These are phyloP conservation scores for Rusavskia elegans DNA, from an alignment of 495 filamentous ascomycete species.

Conservation along the genomic window DNA sequence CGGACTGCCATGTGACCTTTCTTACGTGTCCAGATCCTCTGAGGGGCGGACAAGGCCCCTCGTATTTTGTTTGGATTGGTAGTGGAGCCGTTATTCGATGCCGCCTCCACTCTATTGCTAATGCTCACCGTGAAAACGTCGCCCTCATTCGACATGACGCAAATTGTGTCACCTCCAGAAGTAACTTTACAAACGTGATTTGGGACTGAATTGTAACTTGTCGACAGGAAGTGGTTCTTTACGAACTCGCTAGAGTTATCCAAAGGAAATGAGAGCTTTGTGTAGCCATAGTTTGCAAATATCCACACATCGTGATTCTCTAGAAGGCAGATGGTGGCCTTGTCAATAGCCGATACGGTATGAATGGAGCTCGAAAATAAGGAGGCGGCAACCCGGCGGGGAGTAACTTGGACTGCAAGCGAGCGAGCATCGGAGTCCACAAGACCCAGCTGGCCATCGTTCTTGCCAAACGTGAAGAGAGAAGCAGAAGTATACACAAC, in stretches of 20 bases:
- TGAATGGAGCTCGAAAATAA: slow-evolving; percentile 63
- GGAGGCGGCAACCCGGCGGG: slow-evolving; percentile 74
- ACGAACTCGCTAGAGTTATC: slow-evolving; percentile 51
- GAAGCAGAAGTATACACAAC: slow-evolving; percentile 70
- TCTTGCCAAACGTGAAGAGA: slow-evolving; percentile 89
- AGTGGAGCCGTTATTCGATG: slow-evolving; percentile 34
- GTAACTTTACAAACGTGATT: slow-evolving; percentile 52
- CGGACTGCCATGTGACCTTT: slow-evolving; percentile 71
- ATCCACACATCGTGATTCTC: slow-evolving; percentile 81
- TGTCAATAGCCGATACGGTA: slow-evolving; percentile 77
- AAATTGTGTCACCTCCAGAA: slow-evolving; percentile 78
- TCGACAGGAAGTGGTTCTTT: slow-evolving; percentile 42
- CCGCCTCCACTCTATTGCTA: slow-evolving; percentile 44
- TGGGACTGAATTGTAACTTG: slow-evolving; percentile 22
- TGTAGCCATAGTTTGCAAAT: slow-evolving; percentile 86
- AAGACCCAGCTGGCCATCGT: slow-evolving; percentile 83
- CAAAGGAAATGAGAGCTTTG: slow-evolving; percentile 65
- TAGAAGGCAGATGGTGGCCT: slow-evolving; percentile 71
- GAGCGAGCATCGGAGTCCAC: slow-evolving; percentile 90
- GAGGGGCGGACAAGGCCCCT: slow-evolving; percentile 54
- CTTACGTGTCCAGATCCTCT: slow-evolving; percentile 66
- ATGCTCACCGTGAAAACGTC: slow-evolving; percentile 73
- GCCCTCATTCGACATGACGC: slow-evolving; percentile 64
- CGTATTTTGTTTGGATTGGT: slow-evolving; percentile 80
- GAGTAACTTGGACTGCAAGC: slow-evolving; percentile 62